These are phyloP conservation scores for Fibroporia radiculosa DNA, from an alignment of 768 basidiomycete species.

Conservation along the genomic window DNA sequence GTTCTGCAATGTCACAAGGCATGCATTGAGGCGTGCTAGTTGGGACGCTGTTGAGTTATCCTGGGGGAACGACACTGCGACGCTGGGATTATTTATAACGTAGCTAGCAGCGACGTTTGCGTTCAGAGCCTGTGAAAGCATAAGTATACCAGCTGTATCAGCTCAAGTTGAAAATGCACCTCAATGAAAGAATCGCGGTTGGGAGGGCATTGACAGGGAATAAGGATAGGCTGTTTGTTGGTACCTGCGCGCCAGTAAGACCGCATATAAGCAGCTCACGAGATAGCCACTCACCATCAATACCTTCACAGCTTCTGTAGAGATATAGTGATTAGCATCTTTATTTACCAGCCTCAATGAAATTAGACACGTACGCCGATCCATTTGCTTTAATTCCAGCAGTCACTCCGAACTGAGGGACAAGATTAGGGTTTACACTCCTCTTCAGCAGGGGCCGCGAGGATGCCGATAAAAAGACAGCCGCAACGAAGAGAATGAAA, in stretches of 20 bases:
- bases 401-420: conserved; percentile 25
- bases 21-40: conserved; percentile 39
- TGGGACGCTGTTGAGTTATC: conserved; percentile 31
- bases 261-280: not conserved
- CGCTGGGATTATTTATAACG: conserved; percentile 33
- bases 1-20: conserved; percentile 62
- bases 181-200: conserved; percentile 16
- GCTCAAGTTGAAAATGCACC: conserved; percentile 4
- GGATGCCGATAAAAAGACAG: conserved; percentile 29
- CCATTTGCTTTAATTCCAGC: conserved; percentile 26
- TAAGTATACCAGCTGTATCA: no score
- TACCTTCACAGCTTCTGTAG: conserved; percentile 20
- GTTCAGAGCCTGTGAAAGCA: conserved; percentile 16
- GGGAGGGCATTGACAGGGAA: conserved; percentile 33
- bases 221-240: conserved; percentile 18
- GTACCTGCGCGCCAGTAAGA: not conserved
- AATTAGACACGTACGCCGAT: conserved; percentile 16
- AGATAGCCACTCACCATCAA: conserved; percentile 8
- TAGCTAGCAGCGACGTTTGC: conserved; percentile 33
- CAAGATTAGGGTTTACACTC: conserved; percentile 34
- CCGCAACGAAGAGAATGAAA: conserved; percentile 24
- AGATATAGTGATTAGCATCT: not conserved
- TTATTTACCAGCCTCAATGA: not conserved
- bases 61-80: conserved; percentile 34
- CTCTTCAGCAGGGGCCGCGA: conserved; percentile 36